Evolutionary conservation across 2,329 filamentous ascomycete species (phyloP), one percentile per base, ranked within the genome.

Genomic region (Tolypocladium album): DNA sequence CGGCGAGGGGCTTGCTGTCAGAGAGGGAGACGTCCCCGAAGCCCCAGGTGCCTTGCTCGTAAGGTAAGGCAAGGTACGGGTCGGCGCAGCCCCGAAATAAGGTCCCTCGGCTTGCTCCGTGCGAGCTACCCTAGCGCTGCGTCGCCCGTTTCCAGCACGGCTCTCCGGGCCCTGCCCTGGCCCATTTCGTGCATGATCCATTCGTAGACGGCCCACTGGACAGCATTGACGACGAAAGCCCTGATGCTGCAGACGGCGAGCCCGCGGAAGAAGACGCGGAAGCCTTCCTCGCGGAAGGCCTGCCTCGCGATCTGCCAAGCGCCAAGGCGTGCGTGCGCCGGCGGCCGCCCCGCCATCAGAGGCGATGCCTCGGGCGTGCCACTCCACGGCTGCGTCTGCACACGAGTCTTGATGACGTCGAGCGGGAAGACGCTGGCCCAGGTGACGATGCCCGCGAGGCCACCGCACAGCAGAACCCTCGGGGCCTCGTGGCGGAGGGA

Each of bases 361-460:
- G 47, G 42, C 3, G n/a, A 39, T n/a, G 36, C 31, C 20, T 55
- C 42, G 13, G 22, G 42, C 31, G 38, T 38, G 60, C 58, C 53
- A 65, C 61, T 52, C 42, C 71, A 70, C 4, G 72, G 74, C 73
- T 94, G 90, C 1, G 88, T 87, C 72, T 97, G 93, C n/a, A 97
- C 82, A 58, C 91, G 80, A 3, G 93, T 97, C 76, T 97, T 97
- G 69, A 97, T 82, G 55, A 96, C 88, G 72, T 97, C 93, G 20
- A 97, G 75, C 0, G 93, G 93, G 66, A 96, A 97, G 36, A 97
- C 86, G 60, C 88, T 93, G 5, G 84, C 86, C 93, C 93, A 97
- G 0, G 92, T 95, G 45, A 89, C 83, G 24, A 97, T 83, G 0
- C 93, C 93, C 7, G 93, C 92, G 57, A 97, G 71, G 0, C 93